phyloP scores from a whole-genome alignment of 768 basidiomycete species.

The Macrolepiota dolichaula region DNA sequence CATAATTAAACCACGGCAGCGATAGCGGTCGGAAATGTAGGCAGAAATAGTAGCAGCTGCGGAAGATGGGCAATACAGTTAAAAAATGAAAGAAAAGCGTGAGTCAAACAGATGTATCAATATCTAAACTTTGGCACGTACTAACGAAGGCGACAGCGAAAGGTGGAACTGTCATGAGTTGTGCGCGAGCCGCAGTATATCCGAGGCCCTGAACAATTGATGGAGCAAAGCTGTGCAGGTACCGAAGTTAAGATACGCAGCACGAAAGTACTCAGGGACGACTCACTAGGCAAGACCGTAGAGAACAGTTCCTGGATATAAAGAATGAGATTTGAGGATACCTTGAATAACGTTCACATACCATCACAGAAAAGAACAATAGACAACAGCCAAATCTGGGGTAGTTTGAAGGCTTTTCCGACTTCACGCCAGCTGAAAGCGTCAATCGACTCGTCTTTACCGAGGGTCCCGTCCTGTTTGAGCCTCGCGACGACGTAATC shows the following conservation, averaged over 20 bases:
- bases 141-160: conserved; percentile 48
- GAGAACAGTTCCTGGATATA: conserved; percentile 34
- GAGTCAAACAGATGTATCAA: background rate
- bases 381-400: conserved; percentile 52
- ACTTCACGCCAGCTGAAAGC: conserved; percentile 59
- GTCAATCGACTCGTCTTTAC: conserved; percentile 32
- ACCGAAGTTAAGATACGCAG: background rate
- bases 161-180: conserved; percentile 62
- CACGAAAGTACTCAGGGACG: background rate
- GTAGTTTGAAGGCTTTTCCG: conserved; percentile 39
- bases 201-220: conserved; percentile 66
- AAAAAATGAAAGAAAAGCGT: background rate
- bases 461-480: conserved; percentile 38
- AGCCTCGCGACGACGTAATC: conserved; percentile 38
- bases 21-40: conserved; percentile 50
- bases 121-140: conserved; percentile 21
- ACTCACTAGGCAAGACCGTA: conserved; percentile 49
- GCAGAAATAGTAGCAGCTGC: conserved; percentile 34
- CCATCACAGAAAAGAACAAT: conserved; percentile 53
- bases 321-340: background rate
- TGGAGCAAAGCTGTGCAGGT: conserved; percentile 55
- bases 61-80: background rate
- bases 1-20: conserved; percentile 42
- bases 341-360: conserved; percentile 11
- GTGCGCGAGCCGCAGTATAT: conserved; percentile 48